A percentile compares a stretch with the other conserved stretches of the same genome.
Evolutionary conservation across 1,139 yeast species (phyloP).

Genomic region (Hansenula anomala): DNA sequence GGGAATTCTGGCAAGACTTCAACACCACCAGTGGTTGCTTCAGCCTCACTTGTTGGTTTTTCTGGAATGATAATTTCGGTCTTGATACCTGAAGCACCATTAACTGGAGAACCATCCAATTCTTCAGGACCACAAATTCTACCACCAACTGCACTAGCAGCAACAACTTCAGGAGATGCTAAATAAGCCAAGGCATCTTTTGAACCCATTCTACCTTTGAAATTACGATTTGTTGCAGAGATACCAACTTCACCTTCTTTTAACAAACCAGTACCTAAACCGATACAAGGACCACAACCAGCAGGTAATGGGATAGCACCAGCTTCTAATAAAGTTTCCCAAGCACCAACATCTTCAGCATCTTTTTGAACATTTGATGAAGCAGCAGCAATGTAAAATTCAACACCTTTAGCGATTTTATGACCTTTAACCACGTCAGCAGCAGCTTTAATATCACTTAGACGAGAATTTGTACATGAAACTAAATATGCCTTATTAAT

Average conservation of each 20-base stretch:
- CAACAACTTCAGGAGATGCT: slow-evolving; percentile 97
- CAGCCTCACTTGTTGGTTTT: slow-evolving; percentile 28
- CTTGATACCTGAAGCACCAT: slow-evolving; percentile 23
- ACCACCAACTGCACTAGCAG: slow-evolving; percentile 94
- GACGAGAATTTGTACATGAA: slow-evolving; percentile 94
- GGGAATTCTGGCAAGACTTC: slow-evolving; percentile 91
- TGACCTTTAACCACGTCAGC: slow-evolving; percentile 79
- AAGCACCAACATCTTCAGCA: slow-evolving; percentile 86
- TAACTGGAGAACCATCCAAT: slow-evolving; percentile 44
- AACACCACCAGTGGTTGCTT: slow-evolving; percentile 40
- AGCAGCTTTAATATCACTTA: slow-evolving; percentile 91
- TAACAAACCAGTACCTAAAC: slow-evolving; percentile 88
- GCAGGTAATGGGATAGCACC: slow-evolving; percentile 97
- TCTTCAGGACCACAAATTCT: slow-evolving; percentile 92
- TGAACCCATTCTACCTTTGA: slow-evolving; percentile 99
- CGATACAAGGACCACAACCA: slow-evolving; percentile 99
- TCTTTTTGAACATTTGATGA: slow-evolving; percentile 89
- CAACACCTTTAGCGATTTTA: slow-evolving; percentile 83
- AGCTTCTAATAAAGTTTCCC: slow-evolving; percentile 85
- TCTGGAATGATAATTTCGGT: slow-evolving; percentile 44
- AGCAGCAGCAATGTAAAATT: slow-evolving; percentile 97
- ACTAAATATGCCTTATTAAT: slow-evolving; percentile 94
- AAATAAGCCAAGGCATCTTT: slow-evolving; percentile 92
- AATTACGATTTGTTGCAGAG: slow-evolving; percentile 96
- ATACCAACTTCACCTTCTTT: slow-evolving; percentile 97